Evolutionary conservation across 106 monocot species (phyloP), one percentile per base, ranked within the genome.

Genomic region (Hemerocallis citrina): DNA sequence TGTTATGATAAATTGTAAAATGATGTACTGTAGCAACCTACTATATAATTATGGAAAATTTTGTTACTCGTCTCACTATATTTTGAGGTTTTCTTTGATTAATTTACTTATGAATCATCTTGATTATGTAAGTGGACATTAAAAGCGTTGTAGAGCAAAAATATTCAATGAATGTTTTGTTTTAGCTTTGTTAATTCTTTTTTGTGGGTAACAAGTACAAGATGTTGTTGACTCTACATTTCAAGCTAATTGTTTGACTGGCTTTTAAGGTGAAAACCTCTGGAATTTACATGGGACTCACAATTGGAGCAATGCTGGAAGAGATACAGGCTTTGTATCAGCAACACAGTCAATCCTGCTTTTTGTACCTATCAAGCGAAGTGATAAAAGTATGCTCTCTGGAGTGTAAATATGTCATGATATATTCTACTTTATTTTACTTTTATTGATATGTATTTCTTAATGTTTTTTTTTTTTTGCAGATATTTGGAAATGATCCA

Each of bases 331-430:
- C 68, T 21, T 61, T 96, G 33, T 96, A 90, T 84, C 83, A 76
- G 55, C 86, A 84, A 37, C 90, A 96, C 48, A 81, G 75, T 57
- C 95, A 96, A 64, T 62, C 90, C 34, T 90, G 95, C 56, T 96
- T 96, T 60, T 73, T 96, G 13, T 96, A 96, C 72, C 69, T 96
- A 35, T 96, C 95, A 46, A 96, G 95, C 79, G 95, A 96, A 91
- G 95, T 96, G 44, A 96, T 96, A 64, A 96, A 96, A 81, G 90
- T 91, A 58, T 27, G 23, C 64, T 29, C 23, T 4, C 34, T 55
- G 16, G 3, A 31, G 19, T 19, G 10, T 49, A 44, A 48, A 41
- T 20, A 51, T 15, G 2, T 65, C 14, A 29, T 20, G 19, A 7
- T 29, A 3, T 73, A 7, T 75, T 67, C 9, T 50, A 64, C 32